Conservation (phyloP, 345 rosid genomes). For the Linum trigynum region DNA sequence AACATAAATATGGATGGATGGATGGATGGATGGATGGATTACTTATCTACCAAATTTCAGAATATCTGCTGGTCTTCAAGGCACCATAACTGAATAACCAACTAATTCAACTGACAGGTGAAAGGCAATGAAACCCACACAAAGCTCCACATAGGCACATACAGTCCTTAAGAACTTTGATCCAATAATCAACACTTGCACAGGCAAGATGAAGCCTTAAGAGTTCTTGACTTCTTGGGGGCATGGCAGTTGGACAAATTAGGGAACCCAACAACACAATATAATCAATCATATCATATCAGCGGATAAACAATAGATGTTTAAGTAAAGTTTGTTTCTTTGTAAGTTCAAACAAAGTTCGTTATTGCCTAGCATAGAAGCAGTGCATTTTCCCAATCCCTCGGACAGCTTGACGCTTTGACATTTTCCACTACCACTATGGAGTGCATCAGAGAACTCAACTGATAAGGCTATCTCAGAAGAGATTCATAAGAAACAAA, state of each 20-base stretch:
- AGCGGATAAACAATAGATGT: too few species aligned
- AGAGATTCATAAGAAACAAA: neutral
- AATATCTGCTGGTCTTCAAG: neutral
- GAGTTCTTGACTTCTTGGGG: neutral
- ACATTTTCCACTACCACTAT: neutral
- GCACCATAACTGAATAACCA: neutral
- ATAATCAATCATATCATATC: neutral
- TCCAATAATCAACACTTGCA: neutral
- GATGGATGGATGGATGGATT: slow-evolving; percentile 2
- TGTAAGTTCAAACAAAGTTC: neutral
- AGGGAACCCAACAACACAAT: neutral
- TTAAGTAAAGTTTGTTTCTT: too few species aligned
- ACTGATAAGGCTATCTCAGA: neutral
- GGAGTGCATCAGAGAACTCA: neutral
- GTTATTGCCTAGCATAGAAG: neutral
- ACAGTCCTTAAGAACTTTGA: neutral
- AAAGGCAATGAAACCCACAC: neutral
- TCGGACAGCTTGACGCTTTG: neutral
- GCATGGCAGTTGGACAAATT: neutral
- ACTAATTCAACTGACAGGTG: neutral
- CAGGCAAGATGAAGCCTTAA: neutral
- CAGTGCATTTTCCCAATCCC: neutral
- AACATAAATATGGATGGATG: neutral
- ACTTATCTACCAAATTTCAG: neutral
- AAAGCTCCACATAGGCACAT: neutral